A percentile compares a stretch with the other conserved stretches of the same genome.
Conservation (phyloP, 805 yeast genomes). For the Blastobotrys chiropterorum region DNA sequence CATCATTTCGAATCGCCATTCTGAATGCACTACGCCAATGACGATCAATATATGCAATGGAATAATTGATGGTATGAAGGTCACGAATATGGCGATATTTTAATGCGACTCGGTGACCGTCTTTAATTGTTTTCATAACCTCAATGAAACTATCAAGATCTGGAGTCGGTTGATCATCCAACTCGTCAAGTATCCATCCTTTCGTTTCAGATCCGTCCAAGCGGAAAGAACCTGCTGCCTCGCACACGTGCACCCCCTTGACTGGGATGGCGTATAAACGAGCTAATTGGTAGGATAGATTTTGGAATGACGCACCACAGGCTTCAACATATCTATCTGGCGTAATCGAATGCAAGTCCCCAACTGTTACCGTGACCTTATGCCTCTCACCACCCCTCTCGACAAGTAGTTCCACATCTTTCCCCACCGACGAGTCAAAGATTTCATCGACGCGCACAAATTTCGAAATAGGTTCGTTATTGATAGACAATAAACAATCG, state of each 20-base stretch:
- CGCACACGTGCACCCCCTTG: constrained; percentile 72
- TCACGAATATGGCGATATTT: constrained; percentile 74
- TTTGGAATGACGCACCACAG: constrained; percentile 82
- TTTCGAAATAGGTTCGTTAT: constrained; percentile 56
- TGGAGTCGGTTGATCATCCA: constrained; percentile 71
- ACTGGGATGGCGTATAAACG: constrained; percentile 79
- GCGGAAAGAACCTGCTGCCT: constrained; percentile 69
- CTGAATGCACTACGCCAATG: constrained; percentile 77
- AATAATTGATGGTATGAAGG: constrained; percentile 63
- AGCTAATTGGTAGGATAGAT: constrained; percentile 83
- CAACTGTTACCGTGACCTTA: constrained; percentile 48
- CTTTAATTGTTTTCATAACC: constrained; percentile 74
- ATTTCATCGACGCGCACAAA: constrained; percentile 81
- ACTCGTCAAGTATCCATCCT: constrained; percentile 77
- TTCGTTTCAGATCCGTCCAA: constrained; percentile 41
- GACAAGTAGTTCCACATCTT: constrained; percentile 47
- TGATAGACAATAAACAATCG: constrained; percentile 70
- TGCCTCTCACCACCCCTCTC: constrained; percentile 71
- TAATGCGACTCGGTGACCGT: constrained; percentile 62
- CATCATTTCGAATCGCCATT: constrained; percentile 54
- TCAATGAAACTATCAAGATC: constrained; percentile 68
- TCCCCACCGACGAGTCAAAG: constrained; percentile 64
- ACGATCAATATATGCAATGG: constrained; percentile 69
- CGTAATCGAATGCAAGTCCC: constrained; percentile 73
- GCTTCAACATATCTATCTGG: constrained; percentile 77